Base-by-base conservation (phyloP, 2,329 filamentous ascomycete species). In the Coniochaeta ligniaria region DNA sequence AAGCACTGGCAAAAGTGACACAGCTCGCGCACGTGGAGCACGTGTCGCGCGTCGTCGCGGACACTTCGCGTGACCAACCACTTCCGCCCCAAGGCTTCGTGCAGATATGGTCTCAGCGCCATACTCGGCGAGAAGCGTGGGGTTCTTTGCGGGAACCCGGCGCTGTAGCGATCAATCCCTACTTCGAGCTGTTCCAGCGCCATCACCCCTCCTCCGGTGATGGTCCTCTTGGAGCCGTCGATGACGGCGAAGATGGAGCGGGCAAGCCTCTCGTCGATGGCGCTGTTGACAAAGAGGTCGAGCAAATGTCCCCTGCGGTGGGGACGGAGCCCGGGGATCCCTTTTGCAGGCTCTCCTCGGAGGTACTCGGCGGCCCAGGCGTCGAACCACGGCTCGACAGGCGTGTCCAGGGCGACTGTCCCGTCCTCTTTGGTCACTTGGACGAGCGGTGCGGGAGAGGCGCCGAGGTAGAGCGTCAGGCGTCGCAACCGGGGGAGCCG, bases 301-400 rank as follows among this genome's bases (percentile, higher is more conserved):
- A 43, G 61, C 8, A 62, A 5, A 33, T 63, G 61, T 7, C 60
- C 60, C 31, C 55, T 22, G 17, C 62, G 62, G 28, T 59, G 36
- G 3, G 56, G 61, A 11, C 12, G 11, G 7, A 52, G 24, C 43
- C 3, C 2, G 24, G 43, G 43, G 20, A 43, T n/a, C 5, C n/a
- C 8, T 2, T 22, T 12, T 22, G 20, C 16, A 24, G 6, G 28
- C 14, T 1, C 7, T 16, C 12, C 36, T 8, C 28, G 2, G 7
- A 61, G 3, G 7, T 31, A 28, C 20, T 57, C 12, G 11, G 28
- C 16, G 58, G 41, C 58, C 6, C 35, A 24, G 11, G 36, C 50
- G 57, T 62, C 58, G 33, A 62, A 62, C 60, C 60, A 62, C 16
- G 58, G 43, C 58, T 62, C 60, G 43, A 62, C 45, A 2, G 7